Conservation (phyloP, 2,329 filamentous ascomycete species). For the Penicillium sp. region DNA sequence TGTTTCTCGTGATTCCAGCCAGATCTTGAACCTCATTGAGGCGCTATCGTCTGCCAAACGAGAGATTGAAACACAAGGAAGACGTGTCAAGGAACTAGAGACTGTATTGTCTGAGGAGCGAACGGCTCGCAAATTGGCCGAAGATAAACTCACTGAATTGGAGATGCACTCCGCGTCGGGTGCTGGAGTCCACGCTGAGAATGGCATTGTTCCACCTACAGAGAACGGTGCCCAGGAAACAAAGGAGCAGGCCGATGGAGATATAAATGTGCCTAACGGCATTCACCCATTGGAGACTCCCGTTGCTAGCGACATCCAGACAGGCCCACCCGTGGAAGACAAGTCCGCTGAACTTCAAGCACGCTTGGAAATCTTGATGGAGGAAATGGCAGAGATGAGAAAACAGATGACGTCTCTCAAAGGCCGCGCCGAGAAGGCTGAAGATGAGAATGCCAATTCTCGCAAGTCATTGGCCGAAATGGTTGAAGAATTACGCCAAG, state of each 20-base stretch:
- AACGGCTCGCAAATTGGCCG: slow-evolving; percentile 74
- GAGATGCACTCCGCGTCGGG: slow-evolving; percentile 55
- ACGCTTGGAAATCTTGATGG: slow-evolving; percentile 70
- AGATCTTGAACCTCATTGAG: slow-evolving; percentile 80
- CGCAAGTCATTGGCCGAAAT: slow-evolving; percentile 79
- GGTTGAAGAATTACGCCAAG: slow-evolving; percentile 73
- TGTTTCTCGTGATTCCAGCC: slow-evolving; percentile 57
- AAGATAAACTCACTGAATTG: slow-evolving; percentile 71
- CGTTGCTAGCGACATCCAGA: slow-evolving; percentile 11
- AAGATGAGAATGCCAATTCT: slow-evolving; percentile 68
- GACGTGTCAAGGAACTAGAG: slow-evolving; percentile 77
- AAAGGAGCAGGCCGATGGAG: neutral
- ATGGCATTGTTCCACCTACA: slow-evolving; percentile 46
- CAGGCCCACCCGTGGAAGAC: slow-evolving; percentile 37
- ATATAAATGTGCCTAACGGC: slow-evolving; percentile 12
- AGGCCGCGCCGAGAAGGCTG: slow-evolving; percentile 72
- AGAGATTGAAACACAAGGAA: slow-evolving; percentile 78
- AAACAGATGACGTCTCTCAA: slow-evolving; percentile 75
- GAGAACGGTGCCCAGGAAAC: slow-evolving; percentile 15
- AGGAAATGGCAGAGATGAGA: slow-evolving; percentile 76
- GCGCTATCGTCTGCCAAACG: slow-evolving; percentile 78
- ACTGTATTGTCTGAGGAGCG: slow-evolving; percentile 73
- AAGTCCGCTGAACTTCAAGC: slow-evolving; percentile 56
- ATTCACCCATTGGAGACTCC: slow-evolving; percentile 9
- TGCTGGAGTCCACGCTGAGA: slow-evolving; percentile 44